These are phyloP conservation scores for Begonia peltatifolia DNA, from an alignment of 306 rosid species.

Conservation along the genomic window DNA sequence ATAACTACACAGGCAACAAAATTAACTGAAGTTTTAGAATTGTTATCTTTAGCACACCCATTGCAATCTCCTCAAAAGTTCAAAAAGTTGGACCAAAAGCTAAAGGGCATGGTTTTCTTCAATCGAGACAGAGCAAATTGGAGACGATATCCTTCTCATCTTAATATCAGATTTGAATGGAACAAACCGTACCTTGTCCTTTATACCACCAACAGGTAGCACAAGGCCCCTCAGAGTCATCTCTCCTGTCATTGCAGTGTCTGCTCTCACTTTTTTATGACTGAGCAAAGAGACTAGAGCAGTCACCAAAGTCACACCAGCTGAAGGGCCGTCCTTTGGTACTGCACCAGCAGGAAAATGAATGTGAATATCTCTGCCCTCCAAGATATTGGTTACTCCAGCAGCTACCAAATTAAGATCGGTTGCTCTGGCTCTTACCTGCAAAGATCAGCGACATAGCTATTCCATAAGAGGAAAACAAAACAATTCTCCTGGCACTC, in stretches of 20 bases:
- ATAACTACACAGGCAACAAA: too few species aligned
- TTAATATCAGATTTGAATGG: too few species aligned
- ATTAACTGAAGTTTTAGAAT: too few species aligned
- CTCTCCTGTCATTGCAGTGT: slow-evolving; percentile 99
- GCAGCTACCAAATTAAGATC: slow-evolving; percentile 63
- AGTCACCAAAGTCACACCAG: slow-evolving; percentile 96
- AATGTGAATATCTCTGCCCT: slow-evolving; percentile 85
- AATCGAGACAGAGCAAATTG: too few species aligned
- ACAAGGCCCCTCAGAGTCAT: slow-evolving; percentile 96
- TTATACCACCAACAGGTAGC: slow-evolving; percentile 93
- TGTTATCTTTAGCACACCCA: too few species aligned
- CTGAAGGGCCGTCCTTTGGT: slow-evolving; percentile 99
- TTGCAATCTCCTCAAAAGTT: too few species aligned
- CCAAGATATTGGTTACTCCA: slow-evolving; percentile 52
- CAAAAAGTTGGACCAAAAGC: too few species aligned
- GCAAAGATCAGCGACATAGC: not conserved
- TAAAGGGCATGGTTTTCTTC: too few species aligned
- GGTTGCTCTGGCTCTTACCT: slow-evolving; percentile 78
- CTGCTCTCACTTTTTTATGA: slow-evolving; percentile 69
- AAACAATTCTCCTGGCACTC: too few species aligned
- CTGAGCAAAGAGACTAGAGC: slow-evolving; percentile 86
- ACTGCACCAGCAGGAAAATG: slow-evolving; percentile 99
- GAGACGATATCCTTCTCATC: too few species aligned
- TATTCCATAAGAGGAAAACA: too few species aligned
- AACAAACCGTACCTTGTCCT: slow-evolving; percentile 63